These are phyloP conservation scores for Blastocladiella britannica DNA, from an alignment of 192 early-diverging fungal genomes.

Conservation along the genomic window DNA sequence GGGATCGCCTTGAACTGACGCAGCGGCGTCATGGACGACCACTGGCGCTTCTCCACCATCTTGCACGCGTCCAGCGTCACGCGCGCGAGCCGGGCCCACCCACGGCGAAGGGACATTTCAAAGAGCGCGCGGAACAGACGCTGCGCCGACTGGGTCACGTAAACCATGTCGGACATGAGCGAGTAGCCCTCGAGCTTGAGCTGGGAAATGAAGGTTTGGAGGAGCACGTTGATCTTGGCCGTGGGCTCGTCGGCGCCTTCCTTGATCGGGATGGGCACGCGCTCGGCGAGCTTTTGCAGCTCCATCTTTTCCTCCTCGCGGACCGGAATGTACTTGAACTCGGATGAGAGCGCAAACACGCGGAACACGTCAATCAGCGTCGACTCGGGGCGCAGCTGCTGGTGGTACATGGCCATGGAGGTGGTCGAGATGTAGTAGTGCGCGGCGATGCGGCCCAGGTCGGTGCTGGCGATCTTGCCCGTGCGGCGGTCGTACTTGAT, in stretches of 20 bases:
- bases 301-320: constrained; percentile 87
- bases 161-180: constrained; percentile 91
- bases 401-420: constrained; percentile 85
- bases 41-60: constrained; percentile 84
- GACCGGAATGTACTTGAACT: constrained; percentile 87
- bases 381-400: constrained; percentile 78
- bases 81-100: constrained; percentile 81
- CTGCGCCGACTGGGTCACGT: constrained; percentile 85
- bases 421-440: constrained; percentile 86
- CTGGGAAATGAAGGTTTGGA: constrained; percentile 91
- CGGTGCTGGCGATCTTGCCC: constrained; percentile 70
- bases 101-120: constrained; percentile 81
- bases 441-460: constrained; percentile 85
- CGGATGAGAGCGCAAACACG: constrained; percentile 69
- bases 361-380: constrained; percentile 73
- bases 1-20: constrained; percentile 73
- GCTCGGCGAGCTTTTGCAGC: constrained; percentile 63
- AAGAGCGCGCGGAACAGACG: constrained; percentile 90
- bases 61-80: constrained; percentile 84
- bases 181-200: constrained; percentile 85
- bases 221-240: constrained; percentile 80
- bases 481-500: constrained; percentile 88
- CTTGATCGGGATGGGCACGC: constrained; percentile 90
- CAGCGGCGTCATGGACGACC: constrained; percentile 88
- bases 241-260: constrained; percentile 73